phyloP scores from a whole-genome alignment of 116 monocot genomes.

The Cymodocea nodosa region DNA sequence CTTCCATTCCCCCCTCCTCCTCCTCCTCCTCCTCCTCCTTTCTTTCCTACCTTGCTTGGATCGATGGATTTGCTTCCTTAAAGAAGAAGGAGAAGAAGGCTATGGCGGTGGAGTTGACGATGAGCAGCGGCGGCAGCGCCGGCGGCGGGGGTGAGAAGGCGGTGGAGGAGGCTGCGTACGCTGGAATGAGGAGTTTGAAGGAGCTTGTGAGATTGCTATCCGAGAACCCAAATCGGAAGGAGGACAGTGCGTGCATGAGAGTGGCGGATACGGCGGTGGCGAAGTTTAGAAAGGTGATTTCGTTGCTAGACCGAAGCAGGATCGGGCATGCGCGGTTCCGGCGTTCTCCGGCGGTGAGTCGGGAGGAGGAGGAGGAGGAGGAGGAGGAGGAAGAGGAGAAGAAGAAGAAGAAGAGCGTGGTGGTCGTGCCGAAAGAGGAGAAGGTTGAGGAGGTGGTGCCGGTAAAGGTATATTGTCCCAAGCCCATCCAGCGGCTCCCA shows the following conservation, averaged over 20 bases:
- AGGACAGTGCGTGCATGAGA: background rate
- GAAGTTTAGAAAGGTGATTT: conserved; percentile 18
- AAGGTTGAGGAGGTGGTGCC: background rate
- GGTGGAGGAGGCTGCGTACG: conserved; percentile 13
- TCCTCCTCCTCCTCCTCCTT: background rate
- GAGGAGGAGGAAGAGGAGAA: background rate
- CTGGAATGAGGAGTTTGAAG: conserved; percentile 17
- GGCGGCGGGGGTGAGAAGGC: conserved; percentile 1
- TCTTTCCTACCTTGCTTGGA: no score
- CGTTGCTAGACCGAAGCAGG: conserved; percentile 5
- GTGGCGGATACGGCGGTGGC: conserved; percentile 6
- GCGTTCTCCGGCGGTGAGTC: background rate
- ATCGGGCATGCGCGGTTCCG: conserved; percentile 25
- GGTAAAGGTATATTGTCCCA: conserved; percentile 11
- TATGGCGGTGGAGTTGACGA: background rate
- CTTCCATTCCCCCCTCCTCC: background rate
- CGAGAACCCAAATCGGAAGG: background rate
- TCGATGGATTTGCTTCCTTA: no score
- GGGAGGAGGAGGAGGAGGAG: background rate
- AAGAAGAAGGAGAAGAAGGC: no score
- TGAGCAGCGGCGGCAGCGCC: background rate
- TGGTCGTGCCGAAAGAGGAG: background rate
- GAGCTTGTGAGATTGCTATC: conserved; percentile 5
- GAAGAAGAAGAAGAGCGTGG: background rate
- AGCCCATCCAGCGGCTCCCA: conserved; percentile 13